phyloP scores from a whole-genome alignment of 2,329 filamentous ascomycete genomes.

The Graphiopsis chlorocephala region DNA sequence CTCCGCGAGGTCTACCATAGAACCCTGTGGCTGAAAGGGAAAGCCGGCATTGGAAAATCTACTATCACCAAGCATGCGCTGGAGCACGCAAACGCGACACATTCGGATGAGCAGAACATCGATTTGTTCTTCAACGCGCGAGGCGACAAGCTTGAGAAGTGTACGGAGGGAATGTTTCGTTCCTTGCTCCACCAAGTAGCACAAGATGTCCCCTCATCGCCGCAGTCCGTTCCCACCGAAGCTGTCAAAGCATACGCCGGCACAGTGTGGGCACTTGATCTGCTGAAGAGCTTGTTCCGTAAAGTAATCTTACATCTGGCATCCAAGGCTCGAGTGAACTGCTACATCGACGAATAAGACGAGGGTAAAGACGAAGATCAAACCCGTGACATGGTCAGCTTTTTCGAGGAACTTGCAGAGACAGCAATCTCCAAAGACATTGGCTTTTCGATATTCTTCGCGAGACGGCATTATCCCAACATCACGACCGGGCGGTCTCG shows the following conservation, averaged over 20 bases:
- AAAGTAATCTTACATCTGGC: neutral
- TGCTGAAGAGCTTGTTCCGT: neutral
- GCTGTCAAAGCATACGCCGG: neutral
- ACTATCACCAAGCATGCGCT: neutral
- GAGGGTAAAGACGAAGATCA: neutral
- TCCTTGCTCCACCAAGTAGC: neutral
- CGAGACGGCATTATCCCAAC: neutral
- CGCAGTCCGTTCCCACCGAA: neutral
- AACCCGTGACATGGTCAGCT: neutral
- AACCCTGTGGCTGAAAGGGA: neutral
- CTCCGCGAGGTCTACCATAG: neutral
- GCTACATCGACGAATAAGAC: neutral
- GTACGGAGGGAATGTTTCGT: neutral
- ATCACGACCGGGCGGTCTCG: neutral
- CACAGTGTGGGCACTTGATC: neutral
- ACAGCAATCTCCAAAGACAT: neutral
- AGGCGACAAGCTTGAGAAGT: neutral
- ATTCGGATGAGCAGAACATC: neutral
- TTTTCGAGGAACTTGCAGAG: neutral
- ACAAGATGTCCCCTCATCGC: neutral
- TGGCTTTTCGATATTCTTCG: neutral
- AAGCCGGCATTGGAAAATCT: neutral
- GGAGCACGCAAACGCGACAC: neutral
- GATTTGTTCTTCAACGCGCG: neutral
- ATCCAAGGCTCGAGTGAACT: neutral